phyloP scores from a whole-genome alignment of 108 stramenopile species.

The Nitzschia sp. region DNA sequence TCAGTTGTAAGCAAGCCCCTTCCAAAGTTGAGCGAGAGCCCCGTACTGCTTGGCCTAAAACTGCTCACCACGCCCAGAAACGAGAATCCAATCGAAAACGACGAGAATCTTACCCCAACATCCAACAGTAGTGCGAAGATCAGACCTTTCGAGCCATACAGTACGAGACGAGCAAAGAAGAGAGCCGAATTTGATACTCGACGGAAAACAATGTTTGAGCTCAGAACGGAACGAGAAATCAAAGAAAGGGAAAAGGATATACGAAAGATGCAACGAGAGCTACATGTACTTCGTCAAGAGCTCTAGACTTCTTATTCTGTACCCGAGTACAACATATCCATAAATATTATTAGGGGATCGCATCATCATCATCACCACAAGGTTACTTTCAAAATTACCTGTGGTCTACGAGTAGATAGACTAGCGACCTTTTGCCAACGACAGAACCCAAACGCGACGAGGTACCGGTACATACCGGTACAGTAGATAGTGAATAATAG shows the following conservation, averaged over 20 bases:
- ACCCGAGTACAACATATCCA: too few species aligned
- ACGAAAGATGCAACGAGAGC: slow-evolving; percentile 25
- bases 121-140: not conserved
- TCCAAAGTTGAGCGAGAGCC: not conserved
- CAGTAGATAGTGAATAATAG: too few species aligned
- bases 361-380: too few species aligned
- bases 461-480: too few species aligned
- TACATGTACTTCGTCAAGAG: slow-evolving; percentile 25
- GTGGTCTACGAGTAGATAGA: too few species aligned
- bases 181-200: slow-evolving; percentile 40
- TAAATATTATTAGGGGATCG: too few species aligned
- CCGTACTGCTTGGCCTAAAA: slow-evolving; percentile 7
- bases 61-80: not conserved
- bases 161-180: slow-evolving; percentile 46
- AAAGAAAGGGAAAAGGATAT: slow-evolving; percentile 23
- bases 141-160: slow-evolving; percentile 34
- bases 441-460: too few species aligned
- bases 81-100: not conserved
- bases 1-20: not conserved
- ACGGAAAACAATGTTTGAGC: slow-evolving; percentile 18
- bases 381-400: too few species aligned
- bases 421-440: too few species aligned
- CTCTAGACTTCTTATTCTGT: slow-evolving; percentile 25
- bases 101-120: slow-evolving; percentile 21
- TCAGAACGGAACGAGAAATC: slow-evolving; percentile 6